Percentiles rank a stretch among this genome's conserved stretches.
Evolutionary conservation across 768 basidiomycete genomes (phyloP).

Genomic region (Rubroboletus pulcherrimus): DNA sequence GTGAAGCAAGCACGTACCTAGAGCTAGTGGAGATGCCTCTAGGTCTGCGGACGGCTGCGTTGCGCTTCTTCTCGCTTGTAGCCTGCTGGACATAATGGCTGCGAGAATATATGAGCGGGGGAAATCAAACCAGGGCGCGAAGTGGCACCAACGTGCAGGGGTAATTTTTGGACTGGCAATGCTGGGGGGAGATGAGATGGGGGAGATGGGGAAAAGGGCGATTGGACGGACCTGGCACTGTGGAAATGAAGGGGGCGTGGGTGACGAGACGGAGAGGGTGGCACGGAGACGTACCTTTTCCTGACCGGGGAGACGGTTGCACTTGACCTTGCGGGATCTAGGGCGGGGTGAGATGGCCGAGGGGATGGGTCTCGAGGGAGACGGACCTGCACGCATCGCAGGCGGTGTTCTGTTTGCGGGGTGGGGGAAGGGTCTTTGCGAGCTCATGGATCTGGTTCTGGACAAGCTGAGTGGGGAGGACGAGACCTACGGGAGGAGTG

Average conservation of each 20-base stretch:
- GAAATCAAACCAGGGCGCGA: conserved; percentile 13
- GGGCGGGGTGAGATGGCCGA: conserved; percentile 2
- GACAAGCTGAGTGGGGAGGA: conserved; percentile 60
- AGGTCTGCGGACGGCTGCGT: conserved; percentile 55
- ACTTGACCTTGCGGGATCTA: conserved; percentile 87
- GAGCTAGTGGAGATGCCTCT: conserved; percentile 54
- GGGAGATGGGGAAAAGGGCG: conserved; percentile 4
- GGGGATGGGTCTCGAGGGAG: background rate
- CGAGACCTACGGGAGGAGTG: conserved; percentile 43
- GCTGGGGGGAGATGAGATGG: conserved; percentile 39
- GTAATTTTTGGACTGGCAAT: conserved; percentile 83
- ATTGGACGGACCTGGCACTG: conserved; percentile 62
- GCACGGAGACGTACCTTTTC: conserved; percentile 58
- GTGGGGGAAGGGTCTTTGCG: conserved; percentile 76
- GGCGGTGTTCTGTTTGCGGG: conserved; percentile 88
- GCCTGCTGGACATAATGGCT: conserved; percentile 83
- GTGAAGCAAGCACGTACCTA: conserved; percentile 35
- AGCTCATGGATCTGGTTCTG: conserved; percentile 83
- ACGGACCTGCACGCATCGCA: conserved; percentile 86
- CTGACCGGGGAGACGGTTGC: conserved; percentile 75
- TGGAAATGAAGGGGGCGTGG: conserved; percentile 20
- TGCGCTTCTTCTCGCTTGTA: conserved; percentile 80
- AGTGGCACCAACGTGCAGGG: conserved; percentile 77
- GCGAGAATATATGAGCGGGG: conserved; percentile 18
- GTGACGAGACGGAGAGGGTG: background rate